Base-by-base conservation (phyloP, 2,329 filamentous ascomycete genomes). In the Cladosporium austrohemisphaericum region DNA sequence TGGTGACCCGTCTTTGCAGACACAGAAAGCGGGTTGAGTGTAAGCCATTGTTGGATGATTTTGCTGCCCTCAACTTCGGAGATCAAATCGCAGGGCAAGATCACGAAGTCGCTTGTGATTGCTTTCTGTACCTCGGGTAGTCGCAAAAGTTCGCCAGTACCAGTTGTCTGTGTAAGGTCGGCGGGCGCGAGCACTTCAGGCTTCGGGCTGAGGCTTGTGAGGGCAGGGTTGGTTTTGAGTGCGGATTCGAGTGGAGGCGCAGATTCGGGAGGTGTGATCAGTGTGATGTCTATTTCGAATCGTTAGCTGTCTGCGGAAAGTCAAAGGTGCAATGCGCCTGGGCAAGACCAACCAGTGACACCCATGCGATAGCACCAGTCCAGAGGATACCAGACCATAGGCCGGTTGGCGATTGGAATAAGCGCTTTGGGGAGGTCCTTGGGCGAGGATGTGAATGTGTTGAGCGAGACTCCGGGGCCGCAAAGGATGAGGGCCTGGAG, bases 81-180 rank as follows among this genome's bases (percentile, higher is more conserved):
- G 31, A 98, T 83, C 5, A 98, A 75, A 66, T 98, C 93, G 68
- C 93, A 98, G 0, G 93, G 92, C 3, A 98, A 75, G 3, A 97
- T 81, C 20, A 96, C 73, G 63, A 98, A 97, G 69, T 98, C 89
- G 10, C 83, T 82, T 47, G 81, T 89, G 59, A 98, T 81, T 6
- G 83, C 77, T n/a, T 77, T 75, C 63, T 86, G 84, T 36, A 97
- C 82, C 65, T 95, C 87, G 1, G 88, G 85, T 7, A 95, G 76
- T 8, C 91, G 82, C 45, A 98, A 79, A 16, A 97, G 83, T 61
- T 95, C 86, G 6, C 88, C 91, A 5, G 93, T 97, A 44, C 90
- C 90, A 0, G 86, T 95, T 52, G 88, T 93, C 62, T 90, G 83
- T 41, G 88, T 84, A 26, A 96, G 76, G 33, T 80, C 83, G 58